Evolutionary conservation across 2,329 filamentous ascomycete genomes (phyloP), one percentile per base, ranked within the genome.

Genomic region (Boeremia lycopersici): DNA sequence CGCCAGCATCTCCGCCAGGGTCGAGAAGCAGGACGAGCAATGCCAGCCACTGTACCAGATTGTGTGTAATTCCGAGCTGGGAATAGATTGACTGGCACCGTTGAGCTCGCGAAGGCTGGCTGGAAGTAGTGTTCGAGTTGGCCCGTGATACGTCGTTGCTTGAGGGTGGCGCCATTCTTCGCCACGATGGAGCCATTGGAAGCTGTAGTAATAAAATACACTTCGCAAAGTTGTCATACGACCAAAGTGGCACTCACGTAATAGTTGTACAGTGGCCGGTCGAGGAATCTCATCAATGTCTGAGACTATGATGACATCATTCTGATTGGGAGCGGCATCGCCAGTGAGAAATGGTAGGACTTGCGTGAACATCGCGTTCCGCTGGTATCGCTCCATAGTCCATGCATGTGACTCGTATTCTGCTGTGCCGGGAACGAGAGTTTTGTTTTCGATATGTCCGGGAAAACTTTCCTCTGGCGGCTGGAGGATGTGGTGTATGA

Each of bases 231-330:
- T 55, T 4, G 45, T 49, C 8, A 55, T 35, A 19, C 52, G 52
- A 31, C 52, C 52, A 25, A 57, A 57, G 13, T 53, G 34, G 38
- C 54, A 57, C 15, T 47, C 49, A 15, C 48, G 48, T 25, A 57
- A 49, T 6, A 57, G 44, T 11, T 51, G 48, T 8, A 57, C 48
- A 25, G 54, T 53, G 15, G 42, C 49, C 12, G 54, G 54, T 6
- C 54, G 54, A 0, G 84, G 83, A 2, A 87, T 81, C 73, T 87
- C 85, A 68, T 86, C 84, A 13, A 86, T 80, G 64, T 87, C 84
- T 50, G 84, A 81, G 2, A 87, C 81, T 49, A 87, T 68, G 25
- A 87, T 75, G 25, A 84, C 82, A 63, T 88, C 85, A 48, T 81
- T 81, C 31, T 70, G 59, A 2, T 67, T 47, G 0, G 72, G 64